phyloP scores from a whole-genome alignment of 164 flowering plant genomes.

The Taxillus chinensis region DNA sequence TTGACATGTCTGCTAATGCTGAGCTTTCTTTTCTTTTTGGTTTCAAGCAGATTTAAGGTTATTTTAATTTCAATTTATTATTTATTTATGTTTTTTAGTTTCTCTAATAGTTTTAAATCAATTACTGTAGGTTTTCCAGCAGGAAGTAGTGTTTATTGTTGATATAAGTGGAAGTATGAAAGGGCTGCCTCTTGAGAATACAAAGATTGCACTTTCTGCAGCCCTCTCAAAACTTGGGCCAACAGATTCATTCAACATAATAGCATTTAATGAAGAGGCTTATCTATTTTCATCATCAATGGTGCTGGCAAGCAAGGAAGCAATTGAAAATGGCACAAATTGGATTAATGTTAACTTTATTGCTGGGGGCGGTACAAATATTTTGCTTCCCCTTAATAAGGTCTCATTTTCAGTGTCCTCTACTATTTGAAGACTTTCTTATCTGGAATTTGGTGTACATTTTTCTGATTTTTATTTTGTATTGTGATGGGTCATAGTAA shows the following conservation, averaged over 20 bases:
- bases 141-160: conserved; percentile 63
- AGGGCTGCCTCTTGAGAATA: conserved; percentile 59
- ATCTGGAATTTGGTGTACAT: too few relatives aligned
- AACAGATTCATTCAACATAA: conserved; percentile 62
- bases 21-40: too few relatives aligned
- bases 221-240: conserved; percentile 51
- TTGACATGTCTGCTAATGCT: too few relatives aligned
- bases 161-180: conserved; percentile 92
- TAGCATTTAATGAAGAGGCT: conserved; percentile 68
- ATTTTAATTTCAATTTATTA: neutral
- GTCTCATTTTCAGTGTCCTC: conserved; percentile 21
- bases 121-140: conserved; percentile 57
- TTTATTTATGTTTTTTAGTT: conserved; percentile 2
- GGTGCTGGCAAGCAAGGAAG: conserved; percentile 55
- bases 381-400: conserved; percentile 59
- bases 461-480: too few relatives aligned
- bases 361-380: conserved; percentile 70
- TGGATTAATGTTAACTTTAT: conserved; percentile 59
- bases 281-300: conserved; percentile 53
- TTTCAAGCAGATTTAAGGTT: too few relatives aligned
- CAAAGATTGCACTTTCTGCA: conserved; percentile 41
- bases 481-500: too few relatives aligned
- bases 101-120: conserved; percentile 3
- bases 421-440: neutral
- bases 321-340: conserved; percentile 47